Percentiles rank a stretch among this genome's conserved stretches.
These are phyloP conservation scores for Pholiota conissans DNA, from an alignment of 768 basidiomycete species.

Conservation along the genomic window DNA sequence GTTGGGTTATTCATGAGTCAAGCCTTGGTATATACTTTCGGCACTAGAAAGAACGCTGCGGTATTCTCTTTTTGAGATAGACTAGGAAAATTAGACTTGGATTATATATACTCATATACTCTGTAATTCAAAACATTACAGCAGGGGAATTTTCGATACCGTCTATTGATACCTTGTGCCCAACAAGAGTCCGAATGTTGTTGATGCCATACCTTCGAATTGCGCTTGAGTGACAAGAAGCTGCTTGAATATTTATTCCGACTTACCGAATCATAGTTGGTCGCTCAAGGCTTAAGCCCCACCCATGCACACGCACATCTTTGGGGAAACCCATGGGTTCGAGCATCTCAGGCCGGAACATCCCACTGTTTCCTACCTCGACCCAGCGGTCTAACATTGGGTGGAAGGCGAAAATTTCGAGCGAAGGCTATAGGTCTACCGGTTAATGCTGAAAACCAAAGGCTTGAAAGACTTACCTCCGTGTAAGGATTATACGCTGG, in stretches of 20 bases:
- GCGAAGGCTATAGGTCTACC: conserved; percentile 63
- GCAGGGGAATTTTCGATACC: conserved; percentile 87
- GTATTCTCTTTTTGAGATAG: conserved; percentile 75
- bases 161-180: conserved; percentile 94
- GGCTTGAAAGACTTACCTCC: conserved; percentile 52
- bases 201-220: conserved; percentile 85
- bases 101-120: not conserved
- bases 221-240: not conserved
- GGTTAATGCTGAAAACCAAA: not conserved
- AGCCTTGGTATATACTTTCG: conserved; percentile 85
- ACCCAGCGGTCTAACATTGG: conserved; percentile 93
- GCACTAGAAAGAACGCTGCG: conserved; percentile 78
- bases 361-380: conserved; percentile 97
- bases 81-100: not conserved
- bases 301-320: conserved; percentile 94
- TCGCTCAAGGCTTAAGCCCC: conserved; percentile 92
- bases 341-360: conserved; percentile 99
- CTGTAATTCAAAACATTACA: conserved; percentile 72
- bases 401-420: conserved; percentile 99
- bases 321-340: conserved; percentile 98
- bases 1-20: conserved; percentile 89
- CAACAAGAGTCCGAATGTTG: conserved; percentile 95
- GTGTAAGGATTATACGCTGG: conserved; percentile 99
- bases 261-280: conserved; percentile 98
- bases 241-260: not conserved